These are phyloP conservation scores for Zostera marina DNA, from an alignment of 116 monocot species.

Conservation along the genomic window DNA sequence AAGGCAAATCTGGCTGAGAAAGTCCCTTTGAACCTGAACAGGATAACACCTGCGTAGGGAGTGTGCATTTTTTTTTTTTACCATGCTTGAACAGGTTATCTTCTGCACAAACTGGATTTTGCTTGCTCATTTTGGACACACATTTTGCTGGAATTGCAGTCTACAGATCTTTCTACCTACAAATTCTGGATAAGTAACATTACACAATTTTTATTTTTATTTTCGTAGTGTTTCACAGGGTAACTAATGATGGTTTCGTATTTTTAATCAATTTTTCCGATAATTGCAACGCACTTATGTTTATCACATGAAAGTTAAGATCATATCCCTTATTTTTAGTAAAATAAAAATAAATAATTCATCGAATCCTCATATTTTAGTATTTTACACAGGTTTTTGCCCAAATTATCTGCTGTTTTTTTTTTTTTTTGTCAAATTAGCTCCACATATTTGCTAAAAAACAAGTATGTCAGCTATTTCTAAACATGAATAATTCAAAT, in stretches of 20 bases:
- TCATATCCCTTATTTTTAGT: background rate
- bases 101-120: background rate
- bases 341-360: background rate
- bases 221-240: background rate
- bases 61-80: conserved; percentile 61
- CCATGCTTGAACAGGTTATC: conserved; percentile 7
- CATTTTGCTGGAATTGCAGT: too few relatives aligned
- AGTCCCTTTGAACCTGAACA: conserved; percentile 99
- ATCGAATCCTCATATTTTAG: background rate
- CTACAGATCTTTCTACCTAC: background rate
- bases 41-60: conserved; percentile 99
- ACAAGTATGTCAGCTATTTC: background rate
- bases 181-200: background rate
- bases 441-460: background rate
- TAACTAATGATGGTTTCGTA: background rate
- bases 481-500: background rate
- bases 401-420: too few relatives aligned
- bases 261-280: background rate
- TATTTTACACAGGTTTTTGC: background rate
- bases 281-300: background rate
- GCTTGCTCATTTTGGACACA: too few relatives aligned
- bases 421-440: too few relatives aligned
- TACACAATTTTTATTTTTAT: background rate
- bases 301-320: background rate
- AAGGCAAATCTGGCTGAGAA: conserved; percentile 77